These are phyloP conservation scores for Bifiguratus adelaidae DNA, from an alignment of 192 early-diverging fungal genomes.

Conservation along the genomic window DNA sequence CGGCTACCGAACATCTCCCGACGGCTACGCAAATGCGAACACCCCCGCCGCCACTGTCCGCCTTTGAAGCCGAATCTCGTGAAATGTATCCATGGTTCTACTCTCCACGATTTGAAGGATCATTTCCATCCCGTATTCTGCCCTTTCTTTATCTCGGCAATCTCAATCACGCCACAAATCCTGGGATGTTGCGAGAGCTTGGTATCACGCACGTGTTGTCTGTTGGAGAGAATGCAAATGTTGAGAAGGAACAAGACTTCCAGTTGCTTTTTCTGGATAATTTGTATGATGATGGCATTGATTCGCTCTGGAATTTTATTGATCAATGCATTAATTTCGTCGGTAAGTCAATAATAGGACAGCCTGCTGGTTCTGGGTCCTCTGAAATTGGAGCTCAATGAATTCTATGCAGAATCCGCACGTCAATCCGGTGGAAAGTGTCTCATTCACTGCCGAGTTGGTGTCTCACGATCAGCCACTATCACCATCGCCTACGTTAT, in stretches of 20 bases:
- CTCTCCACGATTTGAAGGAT: constrained; percentile 42
- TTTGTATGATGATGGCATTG: constrained; percentile 50
- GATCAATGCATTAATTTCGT: constrained; percentile 36
- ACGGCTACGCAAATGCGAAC: no score
- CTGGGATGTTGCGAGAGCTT: constrained; percentile 32
- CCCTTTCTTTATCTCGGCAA: constrained; percentile 49
- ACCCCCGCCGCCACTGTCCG: no score
- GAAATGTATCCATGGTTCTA: constrained; percentile 36
- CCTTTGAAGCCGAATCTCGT: no score
- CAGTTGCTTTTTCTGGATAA: constrained; percentile 36
- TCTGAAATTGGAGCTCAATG: background rate
- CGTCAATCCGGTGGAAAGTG: constrained; percentile 17
- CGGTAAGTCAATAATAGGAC: constrained; percentile 26
- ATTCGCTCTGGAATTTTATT: constrained; percentile 34
- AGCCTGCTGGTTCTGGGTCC: background rate
- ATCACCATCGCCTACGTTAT: constrained; percentile 47
- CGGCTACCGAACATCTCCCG: no score
- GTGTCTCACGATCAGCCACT: constrained; percentile 44
- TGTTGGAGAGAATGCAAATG: constrained; percentile 43
- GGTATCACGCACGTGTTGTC: constrained; percentile 43
- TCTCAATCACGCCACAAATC: constrained; percentile 52
- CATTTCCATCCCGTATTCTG: constrained; percentile 44
- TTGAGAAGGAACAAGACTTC: constrained; percentile 21
- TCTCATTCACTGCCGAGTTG: constrained; percentile 48
- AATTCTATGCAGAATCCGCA: constrained; percentile 25